Evolutionary conservation across 2,329 filamentous ascomycete genomes (phyloP).

Genomic region (Cadophora malorum): DNA sequence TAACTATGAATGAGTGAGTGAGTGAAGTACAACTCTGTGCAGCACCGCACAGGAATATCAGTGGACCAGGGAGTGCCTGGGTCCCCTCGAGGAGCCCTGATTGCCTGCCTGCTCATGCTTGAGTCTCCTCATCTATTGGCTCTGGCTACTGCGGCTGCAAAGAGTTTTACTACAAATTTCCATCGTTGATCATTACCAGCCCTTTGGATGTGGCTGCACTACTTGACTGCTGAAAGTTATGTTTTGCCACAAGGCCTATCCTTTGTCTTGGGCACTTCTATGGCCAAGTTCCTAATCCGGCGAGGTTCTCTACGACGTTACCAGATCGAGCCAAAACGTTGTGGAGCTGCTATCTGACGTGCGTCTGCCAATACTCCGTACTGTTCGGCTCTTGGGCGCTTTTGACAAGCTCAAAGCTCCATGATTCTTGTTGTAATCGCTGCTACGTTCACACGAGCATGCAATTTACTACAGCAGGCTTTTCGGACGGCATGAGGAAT

Average conservation of each 20-base stretch:
- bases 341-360: constrained; percentile 8
- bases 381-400: background rate
- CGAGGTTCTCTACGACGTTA: background rate
- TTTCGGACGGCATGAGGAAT: background rate
- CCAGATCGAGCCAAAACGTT: constrained; percentile 11
- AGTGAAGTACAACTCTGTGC: background rate
- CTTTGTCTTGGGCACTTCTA: background rate
- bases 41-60: background rate
- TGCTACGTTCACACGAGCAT: background rate
- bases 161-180: background rate
- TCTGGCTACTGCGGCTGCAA: background rate
- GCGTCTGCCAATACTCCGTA: constrained; percentile 5
- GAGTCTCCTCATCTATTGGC: background rate
- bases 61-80: background rate
- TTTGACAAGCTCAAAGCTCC: background rate
- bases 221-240: background rate
- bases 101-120: background rate
- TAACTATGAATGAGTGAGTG: background rate
- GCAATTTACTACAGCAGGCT: background rate
- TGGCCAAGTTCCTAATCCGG: background rate
- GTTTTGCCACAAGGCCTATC: background rate
- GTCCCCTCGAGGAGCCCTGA: background rate
- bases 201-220: constrained; percentile 5
- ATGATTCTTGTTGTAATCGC: background rate
- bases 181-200: background rate